Percentiles rank a stretch among this genome's conserved stretches.
Evolutionary conservation across 2,329 filamentous ascomycete genomes (phyloP).

Genomic region (Trichoderma gracile): DNA sequence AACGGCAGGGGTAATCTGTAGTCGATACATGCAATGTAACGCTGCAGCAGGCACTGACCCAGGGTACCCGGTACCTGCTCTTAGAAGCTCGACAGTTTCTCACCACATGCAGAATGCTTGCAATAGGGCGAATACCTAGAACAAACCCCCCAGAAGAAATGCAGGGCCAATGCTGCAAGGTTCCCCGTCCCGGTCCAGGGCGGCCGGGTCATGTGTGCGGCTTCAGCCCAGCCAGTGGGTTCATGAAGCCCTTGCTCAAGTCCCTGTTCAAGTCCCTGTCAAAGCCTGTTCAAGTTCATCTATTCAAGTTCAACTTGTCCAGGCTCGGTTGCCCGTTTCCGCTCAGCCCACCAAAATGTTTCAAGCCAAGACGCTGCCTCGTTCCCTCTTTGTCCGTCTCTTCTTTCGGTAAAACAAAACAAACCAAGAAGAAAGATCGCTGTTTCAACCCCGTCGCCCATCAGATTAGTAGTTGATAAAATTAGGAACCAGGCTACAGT

Average conservation of each 20-base stretch:
- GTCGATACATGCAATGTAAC: neutral
- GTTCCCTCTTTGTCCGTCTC: too few relatives aligned
- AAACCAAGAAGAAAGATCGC: neutral
- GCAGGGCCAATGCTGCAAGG: slow-evolving; percentile 1
- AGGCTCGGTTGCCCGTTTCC: neutral
- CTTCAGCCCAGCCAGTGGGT: slow-evolving; percentile 6
- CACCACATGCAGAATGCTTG: neutral
- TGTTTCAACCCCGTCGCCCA: neutral
- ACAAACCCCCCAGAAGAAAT: slow-evolving; percentile 1
- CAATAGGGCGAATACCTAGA: neutral
- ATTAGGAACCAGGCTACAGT: neutral
- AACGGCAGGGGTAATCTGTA: neutral
- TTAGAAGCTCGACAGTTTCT: too few relatives aligned
- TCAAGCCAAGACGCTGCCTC: too few relatives aligned
- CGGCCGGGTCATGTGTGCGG: slow-evolving; percentile 5
- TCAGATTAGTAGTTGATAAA: slow-evolving; percentile 8
- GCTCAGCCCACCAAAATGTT: neutral
- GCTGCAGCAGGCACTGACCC: neutral
- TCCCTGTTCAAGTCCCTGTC: too few relatives aligned
- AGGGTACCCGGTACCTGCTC: neutral
- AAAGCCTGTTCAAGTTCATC: too few relatives aligned
- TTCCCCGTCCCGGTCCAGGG: slow-evolving; percentile 7
- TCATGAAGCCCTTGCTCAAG: too few relatives aligned
- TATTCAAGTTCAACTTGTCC: too few relatives aligned
- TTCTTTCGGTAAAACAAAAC: neutral